These are phyloP conservation scores for Pinus tabuliformis DNA, from an alignment of 75 land plant genomes.

Conservation along the genomic window DNA sequence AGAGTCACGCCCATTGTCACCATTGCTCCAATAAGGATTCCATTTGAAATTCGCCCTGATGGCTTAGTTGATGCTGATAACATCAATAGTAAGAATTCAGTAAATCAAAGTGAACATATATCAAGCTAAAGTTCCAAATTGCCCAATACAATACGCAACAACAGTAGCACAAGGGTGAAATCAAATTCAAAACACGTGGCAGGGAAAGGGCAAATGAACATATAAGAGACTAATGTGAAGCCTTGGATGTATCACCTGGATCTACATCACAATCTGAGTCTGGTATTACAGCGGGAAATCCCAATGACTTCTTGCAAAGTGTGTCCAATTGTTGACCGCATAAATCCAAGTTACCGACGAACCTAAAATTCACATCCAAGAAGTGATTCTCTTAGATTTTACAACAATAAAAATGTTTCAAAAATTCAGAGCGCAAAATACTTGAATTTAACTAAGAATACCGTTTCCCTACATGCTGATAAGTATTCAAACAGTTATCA, in stretches of 20 bases:
- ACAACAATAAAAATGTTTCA: not conserved
- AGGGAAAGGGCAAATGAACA: constrained; percentile 1
- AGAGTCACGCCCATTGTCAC: constrained; percentile 47
- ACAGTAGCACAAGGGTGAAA: not conserved
- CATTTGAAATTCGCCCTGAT: constrained; percentile 45
- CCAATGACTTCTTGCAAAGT: constrained; percentile 57
- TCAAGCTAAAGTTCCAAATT: not conserved
- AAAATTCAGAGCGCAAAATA: not conserved
- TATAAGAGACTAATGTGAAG: not conserved
- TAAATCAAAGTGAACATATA: not conserved
- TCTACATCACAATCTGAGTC: constrained; percentile 25
- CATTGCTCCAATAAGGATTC: constrained; percentile 59
- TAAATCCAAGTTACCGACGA: constrained; percentile 68
- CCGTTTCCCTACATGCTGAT: no score
- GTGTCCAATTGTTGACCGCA: constrained; percentile 77
- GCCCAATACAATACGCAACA: not conserved
- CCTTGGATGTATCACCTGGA: constrained; percentile 20
- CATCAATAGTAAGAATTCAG: not conserved
- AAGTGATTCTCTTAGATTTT: not conserved
- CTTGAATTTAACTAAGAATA: no score
- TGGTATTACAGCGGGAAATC: constrained; percentile 62
- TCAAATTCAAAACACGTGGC: not conserved
- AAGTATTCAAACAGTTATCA: no score
- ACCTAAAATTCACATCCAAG: constrained; percentile 31
- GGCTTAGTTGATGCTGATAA: constrained; percentile 22